phyloP scores from a whole-genome alignment of 177 flowering plant genomes.

The Vitis hybrid region DNA sequence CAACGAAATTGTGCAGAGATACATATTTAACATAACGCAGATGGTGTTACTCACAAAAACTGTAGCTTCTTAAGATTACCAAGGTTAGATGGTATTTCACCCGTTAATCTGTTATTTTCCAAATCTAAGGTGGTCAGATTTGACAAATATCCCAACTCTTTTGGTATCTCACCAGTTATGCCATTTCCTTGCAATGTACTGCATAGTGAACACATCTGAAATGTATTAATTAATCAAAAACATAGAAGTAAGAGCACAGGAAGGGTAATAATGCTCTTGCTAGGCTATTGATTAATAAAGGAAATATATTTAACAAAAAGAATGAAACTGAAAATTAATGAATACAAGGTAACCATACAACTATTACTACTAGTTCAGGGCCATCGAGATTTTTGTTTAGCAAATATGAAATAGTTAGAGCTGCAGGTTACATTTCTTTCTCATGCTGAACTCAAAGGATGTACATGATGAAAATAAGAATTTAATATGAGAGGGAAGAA shows the following conservation, averaged over 20 bases:
- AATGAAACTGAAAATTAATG: too few species aligned
- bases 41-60: constrained; percentile 61
- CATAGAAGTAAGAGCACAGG: neutral
- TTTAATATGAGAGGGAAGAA: too few species aligned
- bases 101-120: constrained; percentile 66
- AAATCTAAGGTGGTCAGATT: constrained; percentile 68
- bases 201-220: constrained; percentile 22
- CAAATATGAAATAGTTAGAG: too few species aligned
- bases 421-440: too few species aligned
- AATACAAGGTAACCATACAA: too few species aligned
- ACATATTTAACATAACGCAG: neutral
- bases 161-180: constrained; percentile 83
- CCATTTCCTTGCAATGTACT: constrained; percentile 79
- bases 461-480: too few species aligned
- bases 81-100: constrained; percentile 82
- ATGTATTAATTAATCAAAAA: neutral
- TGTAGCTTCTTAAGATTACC: constrained; percentile 78
- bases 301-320: too few species aligned
- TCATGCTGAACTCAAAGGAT: too few species aligned
- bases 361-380: too few species aligned
- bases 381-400: too few species aligned
- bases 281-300: too few species aligned
- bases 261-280: too few species aligned
- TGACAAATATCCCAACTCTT: constrained; percentile 72
- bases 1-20: neutral